Percentiles rank a stretch among this genome's conserved stretches.
Evolutionary conservation across 164 flowering plant species (phyloP).

Genomic region (Saururus chinensis): DNA sequence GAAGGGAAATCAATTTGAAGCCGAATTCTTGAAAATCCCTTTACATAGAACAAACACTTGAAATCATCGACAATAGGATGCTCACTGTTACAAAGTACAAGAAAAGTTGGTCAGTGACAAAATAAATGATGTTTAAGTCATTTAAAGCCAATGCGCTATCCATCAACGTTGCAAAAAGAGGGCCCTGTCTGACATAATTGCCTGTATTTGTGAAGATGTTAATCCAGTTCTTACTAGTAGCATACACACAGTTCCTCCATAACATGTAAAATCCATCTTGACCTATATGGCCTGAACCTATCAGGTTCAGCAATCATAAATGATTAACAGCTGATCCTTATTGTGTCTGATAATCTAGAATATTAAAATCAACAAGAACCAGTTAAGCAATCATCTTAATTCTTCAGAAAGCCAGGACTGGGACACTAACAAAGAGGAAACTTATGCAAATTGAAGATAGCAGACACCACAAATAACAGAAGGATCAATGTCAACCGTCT

Average conservation of each 20-base stretch:
- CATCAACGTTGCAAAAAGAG: background rate
- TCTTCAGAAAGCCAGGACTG: background rate
- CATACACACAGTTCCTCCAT: no score
- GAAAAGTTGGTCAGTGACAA: background rate
- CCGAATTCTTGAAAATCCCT: constrained; percentile 56
- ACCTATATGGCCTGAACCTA: background rate
- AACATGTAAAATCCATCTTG: no score
- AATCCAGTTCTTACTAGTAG: no score
- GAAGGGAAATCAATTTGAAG: constrained; percentile 45
- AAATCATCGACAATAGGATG: constrained; percentile 54
- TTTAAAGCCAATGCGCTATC: background rate
- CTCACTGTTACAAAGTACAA: constrained; percentile 38
- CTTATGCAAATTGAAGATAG: background rate
- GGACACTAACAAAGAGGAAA: background rate
- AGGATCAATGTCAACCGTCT: background rate
- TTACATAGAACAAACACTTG: constrained; percentile 51
- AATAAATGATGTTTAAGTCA: background rate
- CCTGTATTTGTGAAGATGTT: no score
- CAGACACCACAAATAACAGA: no score
- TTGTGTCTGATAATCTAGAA: no score
- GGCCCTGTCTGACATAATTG: background rate
- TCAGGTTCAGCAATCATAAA: background rate
- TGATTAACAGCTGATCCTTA: background rate
- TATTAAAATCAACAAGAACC: background rate
- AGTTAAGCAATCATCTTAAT: background rate